These are phyloP conservation scores for Trichomonas vaginalis DNA, from an alignment of 208 protist genomes.

Conservation along the genomic window DNA sequence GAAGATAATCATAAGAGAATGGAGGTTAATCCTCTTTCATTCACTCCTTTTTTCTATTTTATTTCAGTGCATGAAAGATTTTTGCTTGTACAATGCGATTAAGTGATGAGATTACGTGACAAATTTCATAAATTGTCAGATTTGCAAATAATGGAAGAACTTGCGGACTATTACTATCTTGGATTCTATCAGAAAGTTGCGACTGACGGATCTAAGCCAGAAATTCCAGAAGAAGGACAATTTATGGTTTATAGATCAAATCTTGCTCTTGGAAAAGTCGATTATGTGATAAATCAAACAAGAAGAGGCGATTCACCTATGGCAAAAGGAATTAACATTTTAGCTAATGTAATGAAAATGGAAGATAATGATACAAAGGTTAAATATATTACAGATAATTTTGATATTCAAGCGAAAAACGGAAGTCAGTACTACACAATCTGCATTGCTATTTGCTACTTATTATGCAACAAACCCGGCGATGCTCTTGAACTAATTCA, in stretches of 20 bases:
- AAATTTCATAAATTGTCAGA: no score
- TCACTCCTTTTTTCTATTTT: no score
- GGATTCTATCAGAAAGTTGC: background rate
- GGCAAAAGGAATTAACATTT: background rate
- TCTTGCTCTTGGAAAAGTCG: background rate
- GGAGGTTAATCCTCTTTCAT: no score
- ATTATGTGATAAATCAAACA: background rate
- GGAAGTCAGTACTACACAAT: background rate
- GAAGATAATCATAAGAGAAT: no score
- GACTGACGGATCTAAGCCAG: background rate
- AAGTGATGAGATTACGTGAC: no score
- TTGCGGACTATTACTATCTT: background rate
- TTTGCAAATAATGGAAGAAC: background rate
- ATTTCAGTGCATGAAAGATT: no score
- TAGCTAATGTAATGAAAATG: background rate
- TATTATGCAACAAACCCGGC: background rate
- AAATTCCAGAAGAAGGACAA: background rate
- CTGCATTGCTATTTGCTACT: background rate
- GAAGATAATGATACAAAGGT: background rate
- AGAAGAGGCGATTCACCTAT: background rate
- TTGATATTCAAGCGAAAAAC: background rate
- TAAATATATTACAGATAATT: background rate
- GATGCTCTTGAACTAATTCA: background rate
- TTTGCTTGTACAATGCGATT: no score
- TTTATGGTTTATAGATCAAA: background rate